Conservation (phyloP, 371 early-diverging fungal species). For the Mortierella sp. region DNA sequence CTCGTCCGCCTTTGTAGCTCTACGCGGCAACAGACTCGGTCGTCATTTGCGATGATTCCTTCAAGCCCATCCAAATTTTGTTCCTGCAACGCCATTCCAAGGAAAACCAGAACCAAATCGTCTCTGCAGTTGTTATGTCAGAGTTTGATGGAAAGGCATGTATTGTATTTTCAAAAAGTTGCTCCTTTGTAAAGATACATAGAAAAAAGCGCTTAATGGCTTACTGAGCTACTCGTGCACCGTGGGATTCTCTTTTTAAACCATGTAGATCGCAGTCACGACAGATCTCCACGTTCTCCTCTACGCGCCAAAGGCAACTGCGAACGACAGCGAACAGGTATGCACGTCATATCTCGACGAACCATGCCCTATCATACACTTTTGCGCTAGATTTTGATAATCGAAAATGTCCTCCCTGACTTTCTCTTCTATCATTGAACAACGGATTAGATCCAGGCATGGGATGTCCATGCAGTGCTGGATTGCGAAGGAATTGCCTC, state of each 20-base stretch:
- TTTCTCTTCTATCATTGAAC: neutral
- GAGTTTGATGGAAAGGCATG: slow-evolving; percentile 54
- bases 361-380: neutral
- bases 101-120: slow-evolving; percentile 50
- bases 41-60: slow-evolving; percentile 56
- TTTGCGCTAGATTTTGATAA: neutral
- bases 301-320: slow-evolving; percentile 34
- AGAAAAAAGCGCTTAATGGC: neutral
- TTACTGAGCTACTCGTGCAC: neutral
- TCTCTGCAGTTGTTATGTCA: slow-evolving; percentile 57
- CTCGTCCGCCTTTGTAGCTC: slow-evolving; percentile 27
- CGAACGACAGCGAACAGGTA: slow-evolving; percentile 43
- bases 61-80: slow-evolving; percentile 55
- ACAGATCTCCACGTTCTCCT: slow-evolving; percentile 49
- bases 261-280: slow-evolving; percentile 57
- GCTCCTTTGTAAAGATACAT: neutral
- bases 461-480: slow-evolving; percentile 34
- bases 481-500: slow-evolving; percentile 44
- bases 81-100: slow-evolving; percentile 48
- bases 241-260: slow-evolving; percentile 6
- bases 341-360: neutral
- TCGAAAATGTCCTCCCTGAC: neutral
- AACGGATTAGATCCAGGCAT: slow-evolving; percentile 31
- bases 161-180: neutral
- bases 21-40: slow-evolving; percentile 54